phyloP scores from a whole-genome alignment of 345 rosid species.

The Populus euphratica region DNA sequence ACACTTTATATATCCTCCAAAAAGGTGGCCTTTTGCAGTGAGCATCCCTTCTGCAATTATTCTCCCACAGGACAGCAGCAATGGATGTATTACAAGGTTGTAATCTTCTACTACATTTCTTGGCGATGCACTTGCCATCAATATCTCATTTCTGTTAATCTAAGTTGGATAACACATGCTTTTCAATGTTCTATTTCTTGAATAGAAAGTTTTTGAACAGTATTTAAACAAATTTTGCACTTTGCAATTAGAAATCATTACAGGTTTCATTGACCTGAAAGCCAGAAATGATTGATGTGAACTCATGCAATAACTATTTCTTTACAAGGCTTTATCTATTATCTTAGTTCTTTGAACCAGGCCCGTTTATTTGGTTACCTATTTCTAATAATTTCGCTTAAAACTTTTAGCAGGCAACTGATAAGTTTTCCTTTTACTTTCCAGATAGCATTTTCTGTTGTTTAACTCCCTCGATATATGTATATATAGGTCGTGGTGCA shows the following conservation, averaged over 20 bases:
- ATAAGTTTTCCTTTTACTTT: not conserved
- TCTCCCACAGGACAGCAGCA: constrained; percentile 48
- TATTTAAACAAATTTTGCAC: not conserved
- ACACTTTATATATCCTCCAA: constrained; percentile 61
- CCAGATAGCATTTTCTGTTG: not conserved
- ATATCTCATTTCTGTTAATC: not conserved
- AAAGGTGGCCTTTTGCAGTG: constrained; percentile 64
- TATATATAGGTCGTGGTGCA: constrained; percentile 54
- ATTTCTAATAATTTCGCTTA: not conserved
- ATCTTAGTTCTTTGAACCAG: not conserved
- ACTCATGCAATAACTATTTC: not conserved
- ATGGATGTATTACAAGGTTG: constrained; percentile 70
- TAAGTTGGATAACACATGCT: not conserved
- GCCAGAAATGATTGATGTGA: not conserved
- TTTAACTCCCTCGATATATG: constrained; percentile 6
- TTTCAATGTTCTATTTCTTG: not conserved
- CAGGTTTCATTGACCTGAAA: not conserved
- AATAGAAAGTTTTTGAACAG: not conserved
- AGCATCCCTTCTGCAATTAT: constrained; percentile 48
- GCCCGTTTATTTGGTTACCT: not conserved
- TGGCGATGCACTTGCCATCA: not conserved
- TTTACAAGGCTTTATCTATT: not conserved
- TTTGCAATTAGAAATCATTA: not conserved
- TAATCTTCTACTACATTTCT: constrained; percentile 2
- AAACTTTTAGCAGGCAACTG: not conserved